phyloP scores from a whole-genome alignment of 331 rosid genomes.

The Acacia concinna region DNA sequence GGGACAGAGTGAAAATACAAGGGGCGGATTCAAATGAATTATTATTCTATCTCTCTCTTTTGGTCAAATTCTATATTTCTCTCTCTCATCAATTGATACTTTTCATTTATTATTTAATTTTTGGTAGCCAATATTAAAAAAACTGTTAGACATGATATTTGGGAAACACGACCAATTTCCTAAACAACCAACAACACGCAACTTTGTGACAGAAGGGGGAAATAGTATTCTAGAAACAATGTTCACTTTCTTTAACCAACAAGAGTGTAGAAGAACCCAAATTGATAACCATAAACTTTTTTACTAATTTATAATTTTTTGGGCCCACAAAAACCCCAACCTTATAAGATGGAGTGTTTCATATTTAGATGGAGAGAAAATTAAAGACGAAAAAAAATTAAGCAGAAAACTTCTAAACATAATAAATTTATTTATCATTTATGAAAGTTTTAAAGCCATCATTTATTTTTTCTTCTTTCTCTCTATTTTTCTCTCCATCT shows the following conservation, averaged over 20 bases:
- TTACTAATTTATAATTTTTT: background rate
- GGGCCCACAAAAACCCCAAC: background rate
- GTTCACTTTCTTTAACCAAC: slow-evolving; percentile 6
- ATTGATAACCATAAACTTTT: background rate
- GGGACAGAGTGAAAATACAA: background rate
- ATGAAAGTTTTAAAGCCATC: too few relatives aligned
- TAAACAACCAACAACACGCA: background rate
- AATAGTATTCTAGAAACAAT: background rate
- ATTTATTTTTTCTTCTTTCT: too few relatives aligned
- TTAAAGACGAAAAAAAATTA: too few relatives aligned
- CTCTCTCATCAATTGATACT: background rate
- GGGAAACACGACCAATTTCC: background rate
- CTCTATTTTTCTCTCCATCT: too few relatives aligned
- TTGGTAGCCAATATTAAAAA: too few relatives aligned
- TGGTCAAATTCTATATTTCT: background rate
- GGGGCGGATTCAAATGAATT: background rate
- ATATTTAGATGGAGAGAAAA: too few relatives aligned
- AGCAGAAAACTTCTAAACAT: too few relatives aligned
- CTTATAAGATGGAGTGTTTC: background rate
- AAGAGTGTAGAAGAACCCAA: background rate
- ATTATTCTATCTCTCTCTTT: background rate
- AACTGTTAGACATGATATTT: background rate
- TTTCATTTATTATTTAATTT: background rate
- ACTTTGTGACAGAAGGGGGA: too few relatives aligned
- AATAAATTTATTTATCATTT: too few relatives aligned